Evolutionary conservation across 495 filamentous ascomycete species (phyloP), one percentile per base, ranked within the genome.

Genomic region (Podospora sp.): DNA sequence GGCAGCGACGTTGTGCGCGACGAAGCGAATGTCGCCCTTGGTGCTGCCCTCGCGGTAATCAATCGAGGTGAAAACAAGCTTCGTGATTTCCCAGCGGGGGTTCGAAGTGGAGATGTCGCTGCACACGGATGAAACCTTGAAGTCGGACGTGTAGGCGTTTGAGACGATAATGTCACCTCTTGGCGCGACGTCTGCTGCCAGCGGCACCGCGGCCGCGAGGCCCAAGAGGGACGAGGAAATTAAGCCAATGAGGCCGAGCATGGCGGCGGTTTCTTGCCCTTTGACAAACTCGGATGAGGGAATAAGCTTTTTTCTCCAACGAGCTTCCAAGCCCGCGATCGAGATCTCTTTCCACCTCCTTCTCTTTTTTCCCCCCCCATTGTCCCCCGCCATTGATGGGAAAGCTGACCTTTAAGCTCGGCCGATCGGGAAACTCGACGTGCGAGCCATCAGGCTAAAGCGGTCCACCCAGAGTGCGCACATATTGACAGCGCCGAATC

Each of bases 71-170:
- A 46, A 46, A 18, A 46, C 40, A 12, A 46, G 40, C 40, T 46
- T 46, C 11, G 40, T 46, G 40, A 46, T 46, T 46, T 46, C 40
- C 40, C 40, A 46, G 40, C 40, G 40, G 40, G 40, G 40, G 16
- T 46, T 46, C 40, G 40, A 46, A 46, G 40, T 46, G 40, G 40
- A 46, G 40, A 46, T 46, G 40, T 46, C 40, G 40, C 40, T 46
- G 40, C 40, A 46, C 40, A 18, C 16, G 11, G 40, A 46, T 46
- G 40, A 12, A 18, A 46, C 40, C 40, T 46, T 46, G 40, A 46
- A 46, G 40, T 46, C 40, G 40, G 40, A 46, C 16, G 40, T 46
- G 40, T 46, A 46, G 40, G 11, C 40, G 40, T 18, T 46, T 2
- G 40, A 18, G 11, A 18, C 40, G 16, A 46, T 46, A 18, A 18